These are phyloP conservation scores for Sherardia arvensis DNA, from an alignment of 257 asterid genomes.

Conservation along the genomic window DNA sequence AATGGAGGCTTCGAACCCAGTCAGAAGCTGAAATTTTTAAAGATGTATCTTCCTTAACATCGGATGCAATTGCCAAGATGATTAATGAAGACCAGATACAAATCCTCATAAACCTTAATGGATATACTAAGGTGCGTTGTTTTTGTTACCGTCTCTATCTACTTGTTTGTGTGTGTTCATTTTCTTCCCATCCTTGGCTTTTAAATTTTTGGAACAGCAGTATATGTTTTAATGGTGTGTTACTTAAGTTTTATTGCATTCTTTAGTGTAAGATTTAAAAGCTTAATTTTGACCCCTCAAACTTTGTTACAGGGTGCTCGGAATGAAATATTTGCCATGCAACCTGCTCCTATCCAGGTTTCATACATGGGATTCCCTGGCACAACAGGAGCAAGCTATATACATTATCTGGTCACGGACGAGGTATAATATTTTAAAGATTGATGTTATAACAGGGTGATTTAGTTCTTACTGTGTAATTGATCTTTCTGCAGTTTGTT, in stretches of 20 bases:
- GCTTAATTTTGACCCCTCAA: background rate
- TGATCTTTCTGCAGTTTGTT: constrained; percentile 57
- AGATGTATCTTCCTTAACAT: constrained; percentile 87
- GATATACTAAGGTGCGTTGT: constrained; percentile 75
- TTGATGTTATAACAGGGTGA: constrained; percentile 3
- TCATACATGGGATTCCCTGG: constrained; percentile 99
- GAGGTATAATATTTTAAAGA: constrained; percentile 46
- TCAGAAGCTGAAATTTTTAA: constrained; percentile 87
- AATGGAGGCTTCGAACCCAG: constrained; percentile 89
- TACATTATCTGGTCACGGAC: constrained; percentile 89
- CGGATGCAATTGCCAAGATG: constrained; percentile 89
- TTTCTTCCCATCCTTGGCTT: background rate
- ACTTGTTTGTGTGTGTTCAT: background rate
- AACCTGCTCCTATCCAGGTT: constrained; percentile 99
- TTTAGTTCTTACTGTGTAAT: background rate
- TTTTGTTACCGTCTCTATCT: background rate
- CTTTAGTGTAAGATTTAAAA: too few species aligned
- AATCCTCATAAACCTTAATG: constrained; percentile 91
- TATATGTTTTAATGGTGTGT: background rate
- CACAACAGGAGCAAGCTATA: constrained; percentile 91
- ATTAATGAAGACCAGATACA: constrained; percentile 89
- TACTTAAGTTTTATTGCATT: too few species aligned
- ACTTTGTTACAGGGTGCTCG: constrained; percentile 76
- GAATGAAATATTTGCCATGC: constrained; percentile 97
- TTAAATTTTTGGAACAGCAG: background rate